Evolutionary conservation across 257 asterid genomes (phyloP), one percentile per base, ranked within the genome.

Genomic region (Penstemon newberryi): DNA sequence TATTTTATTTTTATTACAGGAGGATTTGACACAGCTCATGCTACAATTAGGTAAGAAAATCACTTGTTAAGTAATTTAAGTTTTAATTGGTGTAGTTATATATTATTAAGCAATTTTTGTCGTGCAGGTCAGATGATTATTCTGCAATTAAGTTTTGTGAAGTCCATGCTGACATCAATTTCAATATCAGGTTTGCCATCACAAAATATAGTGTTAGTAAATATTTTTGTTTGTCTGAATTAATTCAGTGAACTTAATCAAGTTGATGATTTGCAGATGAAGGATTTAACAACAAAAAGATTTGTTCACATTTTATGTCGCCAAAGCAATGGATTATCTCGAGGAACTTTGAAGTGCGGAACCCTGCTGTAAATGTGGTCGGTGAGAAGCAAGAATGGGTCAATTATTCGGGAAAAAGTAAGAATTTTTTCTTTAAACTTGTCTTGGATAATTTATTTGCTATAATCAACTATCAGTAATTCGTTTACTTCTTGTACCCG

Each of bases 21-120:
- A 74, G 97, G 97, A 71, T 91, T 91, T 82, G 95, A 91, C 75
- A 91, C 95, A 60, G 93, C 96, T 71, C 86, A 81, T 66, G 81
- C 89, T 42, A 96, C 96, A 1, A 95, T 95, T 38, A 89, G 96
- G 97, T 89, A 25, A 25, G 1, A 25, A 25, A 78, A 68, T 38
- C 0, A 39, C 38, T 47, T 41, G 15, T 1, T 12, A 49, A 6
- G 13, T 2, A 9, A 11, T 43, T 37, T 36, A 52, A 4, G 46
- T 42, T 0, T 42, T 6, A 5, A 3, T 53, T 41, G 8, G 15
- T 51, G 9, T 33, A n/a, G 15, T 56, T 4, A 33, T 11, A n/a
- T 53, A 7, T 37, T 59, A 9, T 15, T 19, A 39, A 40, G 3
- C 54, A 4, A 37, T 11, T 39, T 36, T 65, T 55, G 56, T 60